A percentile compares a stretch with the other conserved stretches of the same genome.
These are phyloP conservation scores for Dryadomyces quercus-mongolicae DNA, from an alignment of 2,329 filamentous ascomycete species.

Conservation along the genomic window DNA sequence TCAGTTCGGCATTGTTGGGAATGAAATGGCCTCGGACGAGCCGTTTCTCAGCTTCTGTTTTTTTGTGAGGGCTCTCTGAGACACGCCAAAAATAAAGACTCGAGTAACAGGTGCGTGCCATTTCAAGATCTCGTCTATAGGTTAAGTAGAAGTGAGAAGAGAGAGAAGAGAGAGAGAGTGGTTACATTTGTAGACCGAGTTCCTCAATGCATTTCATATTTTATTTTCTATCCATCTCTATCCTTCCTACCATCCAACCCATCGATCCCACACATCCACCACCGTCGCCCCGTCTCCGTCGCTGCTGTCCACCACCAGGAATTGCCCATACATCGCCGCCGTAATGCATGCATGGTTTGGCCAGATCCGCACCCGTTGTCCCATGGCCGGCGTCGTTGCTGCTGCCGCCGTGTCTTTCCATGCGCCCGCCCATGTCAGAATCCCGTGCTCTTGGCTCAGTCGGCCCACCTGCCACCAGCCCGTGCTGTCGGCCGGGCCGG, in stretches of 20 bases:
- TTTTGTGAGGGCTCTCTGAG: too few species aligned
- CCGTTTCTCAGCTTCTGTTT: too few species aligned
- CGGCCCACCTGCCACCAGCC: slow-evolving; percentile 55
- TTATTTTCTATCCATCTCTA: too few species aligned
- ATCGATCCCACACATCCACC: slow-evolving; percentile 65
- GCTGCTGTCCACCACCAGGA: slow-evolving; percentile 57
- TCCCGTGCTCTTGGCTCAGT: slow-evolving; percentile 69
- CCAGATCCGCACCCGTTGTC: slow-evolving; percentile 59
- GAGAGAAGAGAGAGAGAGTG: too few species aligned
- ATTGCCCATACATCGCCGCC: slow-evolving; percentile 59
- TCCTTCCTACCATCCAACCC: slow-evolving; percentile 53
- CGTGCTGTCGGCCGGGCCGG: slow-evolving; percentile 21
- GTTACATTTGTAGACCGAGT: too few species aligned
- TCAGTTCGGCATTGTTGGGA: too few species aligned
- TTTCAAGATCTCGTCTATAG: neutral
- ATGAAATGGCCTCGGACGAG: too few species aligned
- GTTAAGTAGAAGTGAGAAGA: too few species aligned
- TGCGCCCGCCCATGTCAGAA: slow-evolving; percentile 46
- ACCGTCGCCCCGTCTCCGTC: slow-evolving; percentile 44
- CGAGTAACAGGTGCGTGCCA: too few species aligned
- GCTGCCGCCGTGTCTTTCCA: slow-evolving; percentile 23
- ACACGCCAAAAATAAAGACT: too few species aligned
- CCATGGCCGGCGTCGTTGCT: slow-evolving; percentile 39
- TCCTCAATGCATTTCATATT: too few species aligned
- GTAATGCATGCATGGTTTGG: slow-evolving; percentile 75